Conservation (phyloP, 148 eudicot genomes). For the Rhododendron ovatum region DNA sequence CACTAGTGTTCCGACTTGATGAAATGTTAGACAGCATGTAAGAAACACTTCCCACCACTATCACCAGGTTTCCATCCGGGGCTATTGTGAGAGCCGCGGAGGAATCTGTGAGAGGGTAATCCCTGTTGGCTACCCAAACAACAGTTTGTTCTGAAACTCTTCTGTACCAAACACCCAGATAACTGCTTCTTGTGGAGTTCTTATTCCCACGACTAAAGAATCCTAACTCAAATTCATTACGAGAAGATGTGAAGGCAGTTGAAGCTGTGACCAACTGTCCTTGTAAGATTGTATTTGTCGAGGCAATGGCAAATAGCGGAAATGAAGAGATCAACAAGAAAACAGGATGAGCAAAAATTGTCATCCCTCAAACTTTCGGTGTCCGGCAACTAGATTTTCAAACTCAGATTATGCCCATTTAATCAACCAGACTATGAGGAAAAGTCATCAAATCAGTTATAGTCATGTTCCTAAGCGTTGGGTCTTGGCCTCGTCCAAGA, state of each 20-base stretch:
- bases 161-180: not conserved
- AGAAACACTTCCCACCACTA: not conserved
- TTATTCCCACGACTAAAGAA: not conserved
- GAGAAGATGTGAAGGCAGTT: not conserved
- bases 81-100: conserved; percentile 16
- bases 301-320: not conserved
- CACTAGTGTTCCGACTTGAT: conserved; percentile 6
- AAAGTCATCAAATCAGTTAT: no score
- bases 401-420: not conserved
- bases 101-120: conserved; percentile 10
- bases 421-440: not conserved
- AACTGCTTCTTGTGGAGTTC: conserved; percentile 19
- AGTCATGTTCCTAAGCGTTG: not conserved
- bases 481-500: not conserved
- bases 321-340: not conserved
- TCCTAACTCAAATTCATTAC: not conserved
- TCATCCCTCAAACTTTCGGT: not conserved
- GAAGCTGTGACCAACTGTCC: not conserved
- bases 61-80: conserved; percentile 11
- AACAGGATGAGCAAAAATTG: not conserved
- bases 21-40: not conserved
- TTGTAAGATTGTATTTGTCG: not conserved
- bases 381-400: not conserved
- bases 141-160: not conserved
- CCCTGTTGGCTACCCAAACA: conserved; percentile 12